phyloP scores from a whole-genome alignment of 805 yeast genomes.

The Cyberlindnera xishuangbannaensis region DNA sequence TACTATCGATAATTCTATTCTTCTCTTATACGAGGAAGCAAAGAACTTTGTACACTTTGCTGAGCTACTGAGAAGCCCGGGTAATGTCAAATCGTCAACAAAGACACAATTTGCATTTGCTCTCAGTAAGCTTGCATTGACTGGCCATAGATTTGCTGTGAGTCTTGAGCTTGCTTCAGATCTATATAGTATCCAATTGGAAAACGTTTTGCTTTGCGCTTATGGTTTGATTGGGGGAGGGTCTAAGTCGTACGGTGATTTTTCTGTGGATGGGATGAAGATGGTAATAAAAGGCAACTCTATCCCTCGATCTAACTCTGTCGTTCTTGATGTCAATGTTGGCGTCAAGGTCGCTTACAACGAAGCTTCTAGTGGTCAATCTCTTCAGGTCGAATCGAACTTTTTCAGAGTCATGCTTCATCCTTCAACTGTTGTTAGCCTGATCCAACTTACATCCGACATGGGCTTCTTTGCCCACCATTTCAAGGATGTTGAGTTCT shows the following conservation, averaged over 20 bases:
- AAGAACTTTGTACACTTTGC: too few species aligned
- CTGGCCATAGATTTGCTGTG: conserved; percentile 6
- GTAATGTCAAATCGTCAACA: not conserved
- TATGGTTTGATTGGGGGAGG: conserved; percentile 8
- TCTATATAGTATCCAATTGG: conserved; percentile 8
- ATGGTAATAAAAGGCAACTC: conserved; percentile 25
- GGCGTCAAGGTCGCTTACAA: conserved; percentile 38
- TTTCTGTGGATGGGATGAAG: conserved; percentile 23
- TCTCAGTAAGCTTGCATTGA: conserved; percentile 7
- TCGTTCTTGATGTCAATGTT: conserved; percentile 41
- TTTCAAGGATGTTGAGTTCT: conserved; percentile 1
- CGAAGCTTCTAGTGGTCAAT: conserved; percentile 29
- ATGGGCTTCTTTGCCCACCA: conserved; percentile 1
- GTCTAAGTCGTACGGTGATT: conserved; percentile 18
- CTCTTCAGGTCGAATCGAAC: conserved; percentile 53
- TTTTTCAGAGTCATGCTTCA: conserved; percentile 54
- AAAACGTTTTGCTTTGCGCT: conserved; percentile 7
- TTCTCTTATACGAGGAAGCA: not conserved
- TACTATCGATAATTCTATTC: not conserved
- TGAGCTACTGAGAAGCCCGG: too few species aligned
- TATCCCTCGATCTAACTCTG: conserved; percentile 34
- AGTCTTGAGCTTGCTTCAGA: conserved; percentile 2
- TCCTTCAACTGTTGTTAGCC: conserved; percentile 40
- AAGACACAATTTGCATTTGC: not conserved
- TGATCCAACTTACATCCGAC: conserved; percentile 13